Evolutionary conservation across 1,139 yeast genomes (phyloP).

Genomic region (Candida albicans): DNA sequence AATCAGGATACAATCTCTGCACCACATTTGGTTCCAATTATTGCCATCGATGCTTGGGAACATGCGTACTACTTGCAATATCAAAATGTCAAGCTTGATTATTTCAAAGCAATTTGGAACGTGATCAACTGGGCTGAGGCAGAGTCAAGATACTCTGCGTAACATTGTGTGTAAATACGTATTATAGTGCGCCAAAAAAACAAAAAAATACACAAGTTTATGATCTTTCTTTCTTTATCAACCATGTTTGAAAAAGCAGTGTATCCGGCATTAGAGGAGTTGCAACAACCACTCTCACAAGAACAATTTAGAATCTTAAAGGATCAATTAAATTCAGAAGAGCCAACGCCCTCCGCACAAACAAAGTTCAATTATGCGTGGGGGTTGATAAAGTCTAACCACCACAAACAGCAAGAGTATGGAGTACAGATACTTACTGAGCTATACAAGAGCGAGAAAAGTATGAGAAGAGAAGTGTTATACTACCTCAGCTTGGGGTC

Average conservation of each 20-base stretch:
- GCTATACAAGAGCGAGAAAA: constrained; percentile 74
- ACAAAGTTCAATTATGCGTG: constrained; percentile 93
- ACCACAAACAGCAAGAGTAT: constrained; percentile 62
- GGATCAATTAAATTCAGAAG: constrained; percentile 78
- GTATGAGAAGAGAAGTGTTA: constrained; percentile 83
- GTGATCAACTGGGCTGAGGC: constrained; percentile 52
- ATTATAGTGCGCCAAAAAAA: not conserved
- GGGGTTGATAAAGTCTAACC: constrained; percentile 80
- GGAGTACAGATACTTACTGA: constrained; percentile 79
- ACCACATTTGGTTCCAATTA: constrained; percentile 40
- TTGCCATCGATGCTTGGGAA: constrained; percentile 54
- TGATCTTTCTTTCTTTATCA: not conserved
- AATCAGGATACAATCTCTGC: constrained; percentile 49
- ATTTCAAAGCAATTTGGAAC: constrained; percentile 50
- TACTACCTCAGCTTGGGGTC: constrained; percentile 89
- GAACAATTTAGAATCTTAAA: constrained; percentile 75
- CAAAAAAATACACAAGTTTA: not conserved
- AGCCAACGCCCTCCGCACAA: constrained; percentile 76
- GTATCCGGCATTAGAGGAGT: constrained; percentile 46
- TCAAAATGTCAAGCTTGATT: constrained; percentile 48
- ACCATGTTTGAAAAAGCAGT: constrained; percentile 17
- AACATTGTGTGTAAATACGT: constrained; percentile 2
- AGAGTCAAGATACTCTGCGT: constrained; percentile 30
- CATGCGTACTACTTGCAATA: constrained; percentile 53
- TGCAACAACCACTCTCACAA: constrained; percentile 59